phyloP scores from a whole-genome alignment of 306 rosid species.

The Cicer yamashitae region DNA sequence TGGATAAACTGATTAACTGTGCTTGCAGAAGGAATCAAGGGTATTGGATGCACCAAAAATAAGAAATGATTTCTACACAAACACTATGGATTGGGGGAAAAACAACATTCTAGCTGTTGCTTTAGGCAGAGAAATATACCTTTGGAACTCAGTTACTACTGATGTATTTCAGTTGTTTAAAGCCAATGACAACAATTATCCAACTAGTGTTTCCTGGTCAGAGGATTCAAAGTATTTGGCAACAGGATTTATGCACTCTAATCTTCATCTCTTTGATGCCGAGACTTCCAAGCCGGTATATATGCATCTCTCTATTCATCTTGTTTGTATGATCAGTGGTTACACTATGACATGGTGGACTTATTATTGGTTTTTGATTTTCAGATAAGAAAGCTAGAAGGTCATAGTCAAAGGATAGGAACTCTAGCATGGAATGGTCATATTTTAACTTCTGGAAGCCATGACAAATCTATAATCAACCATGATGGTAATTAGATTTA shows the following conservation, averaged over 20 bases:
- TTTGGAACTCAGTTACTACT: slow-evolving; percentile 66
- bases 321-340: too few relatives aligned
- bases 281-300: slow-evolving; percentile 69
- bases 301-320: too few relatives aligned
- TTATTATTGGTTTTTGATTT: too few relatives aligned
- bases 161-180: slow-evolving; percentile 52
- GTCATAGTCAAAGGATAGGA: slow-evolving; percentile 63
- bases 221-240: slow-evolving; percentile 56
- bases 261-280: slow-evolving; percentile 71
- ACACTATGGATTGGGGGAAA: slow-evolving; percentile 78
- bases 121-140: slow-evolving; percentile 63
- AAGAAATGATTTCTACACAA: slow-evolving; percentile 70
- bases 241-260: slow-evolving; percentile 61
- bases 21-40: slow-evolving; percentile 62
- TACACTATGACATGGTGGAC: too few relatives aligned
- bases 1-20: slow-evolving; percentile 12
- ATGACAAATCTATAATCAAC: slow-evolving; percentile 70
- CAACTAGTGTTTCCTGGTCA: slow-evolving; percentile 77
- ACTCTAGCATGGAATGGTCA: slow-evolving; percentile 67
- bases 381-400: slow-evolving; percentile 51
- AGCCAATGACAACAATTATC: slow-evolving; percentile 50
- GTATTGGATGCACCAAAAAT: slow-evolving; percentile 76
- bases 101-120: slow-evolving; percentile 71
- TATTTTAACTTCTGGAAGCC: slow-evolving; percentile 81
- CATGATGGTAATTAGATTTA: slow-evolving; percentile 61